Base-by-base conservation (phyloP, 2,329 filamentous ascomycete species). In the Trichoderma sp. region DNA sequence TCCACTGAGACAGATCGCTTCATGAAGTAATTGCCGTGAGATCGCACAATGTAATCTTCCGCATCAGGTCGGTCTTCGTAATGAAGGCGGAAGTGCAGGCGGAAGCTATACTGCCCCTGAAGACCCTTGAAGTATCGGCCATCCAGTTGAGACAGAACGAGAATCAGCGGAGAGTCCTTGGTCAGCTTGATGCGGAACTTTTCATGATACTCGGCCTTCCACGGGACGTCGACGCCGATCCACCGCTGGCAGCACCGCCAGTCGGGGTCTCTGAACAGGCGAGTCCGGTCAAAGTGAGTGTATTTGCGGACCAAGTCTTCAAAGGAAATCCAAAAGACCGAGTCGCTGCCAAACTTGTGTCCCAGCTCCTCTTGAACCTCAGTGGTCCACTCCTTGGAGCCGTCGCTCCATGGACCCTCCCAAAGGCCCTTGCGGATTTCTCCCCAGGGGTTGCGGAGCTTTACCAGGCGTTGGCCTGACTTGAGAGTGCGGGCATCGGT, bases 241-340 rank as follows among this genome's bases (percentile, higher is more conserved):
- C 88, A 91, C 71, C 86, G 85, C 68, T 88, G 86, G 17, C 85
- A 86, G 65, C 86, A 84, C 57, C 85, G 84, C 89, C 89, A 91
- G 72, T 87, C 84, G 8, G 65, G 70, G 23, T 88, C 86, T 30
- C 86, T 82, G 78, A 91, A 91, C 20, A 91, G 85, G 1, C 89
- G 84, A 0, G 89, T 91, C 15, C 88, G 84, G 76, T 91, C 88
- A 68, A 91, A 87, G 74, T 86, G 85, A 63, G 86, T 85, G 76
- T 88, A 91, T 75, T 90, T 91, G 73, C 86, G 85, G 13, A 91
- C 84, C 67, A 91, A 82, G 75, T 91, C 89, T 65, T 87, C 83
- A 75, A 89, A 90, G 2, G 87, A 84, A 72, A 90, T 90, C 88
- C 88, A 90, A 76, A 90, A 90, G 13, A 88, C 87, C 0, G 87